A percentile compares a stretch with the other conserved stretches of the same genome.
Evolutionary conservation across 1,284 basidiomycete species (phyloP).

Genomic region (Microbotryomycetes sp.): DNA sequence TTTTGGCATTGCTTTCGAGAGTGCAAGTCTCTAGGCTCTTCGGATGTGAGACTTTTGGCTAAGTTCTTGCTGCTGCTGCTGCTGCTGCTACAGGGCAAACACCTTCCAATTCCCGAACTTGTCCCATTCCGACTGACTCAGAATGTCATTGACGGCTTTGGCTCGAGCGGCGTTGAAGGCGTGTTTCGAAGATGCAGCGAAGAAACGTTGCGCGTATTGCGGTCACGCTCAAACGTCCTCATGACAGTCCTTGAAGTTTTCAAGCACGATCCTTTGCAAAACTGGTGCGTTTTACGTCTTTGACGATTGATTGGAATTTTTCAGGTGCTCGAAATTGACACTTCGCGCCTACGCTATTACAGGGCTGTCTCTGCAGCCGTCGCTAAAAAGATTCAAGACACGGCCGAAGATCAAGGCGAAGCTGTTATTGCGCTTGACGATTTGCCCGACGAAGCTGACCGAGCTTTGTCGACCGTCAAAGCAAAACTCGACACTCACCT

Average conservation of each 20-base stretch:
- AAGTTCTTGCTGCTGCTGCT: background rate
- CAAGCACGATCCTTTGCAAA: conserved; percentile 90
- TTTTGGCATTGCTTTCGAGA: conserved; percentile 92
- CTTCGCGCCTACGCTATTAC: background rate
- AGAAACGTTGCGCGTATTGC: conserved; percentile 82
- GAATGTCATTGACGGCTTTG: conserved; percentile 91
- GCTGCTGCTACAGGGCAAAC: conserved; percentile 73
- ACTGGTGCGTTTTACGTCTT: conserved; percentile 54
- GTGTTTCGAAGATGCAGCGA: conserved; percentile 93
- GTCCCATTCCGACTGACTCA: conserved; percentile 93
- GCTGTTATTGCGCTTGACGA: conserved; percentile 27
- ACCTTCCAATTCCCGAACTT: conserved; percentile 71
- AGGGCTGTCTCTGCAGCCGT: conserved; percentile 31
- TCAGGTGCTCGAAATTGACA: conserved; percentile 14
- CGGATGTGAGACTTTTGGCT: background rate
- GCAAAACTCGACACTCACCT: conserved; percentile 74
- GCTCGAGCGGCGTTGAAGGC: conserved; percentile 79
- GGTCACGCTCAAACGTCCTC: conserved; percentile 75
- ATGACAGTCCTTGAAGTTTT: conserved; percentile 95
- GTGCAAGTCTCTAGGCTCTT: conserved; percentile 48
- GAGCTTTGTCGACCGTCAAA: conserved; percentile 69
- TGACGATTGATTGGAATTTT: conserved; percentile 8
- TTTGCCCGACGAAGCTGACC: conserved; percentile 70
- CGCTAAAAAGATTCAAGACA: conserved; percentile 30
- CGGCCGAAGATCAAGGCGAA: conserved; percentile 20